Conservation (phyloP, 768 basidiomycete genomes). For the Suillus subaureus region DNA sequence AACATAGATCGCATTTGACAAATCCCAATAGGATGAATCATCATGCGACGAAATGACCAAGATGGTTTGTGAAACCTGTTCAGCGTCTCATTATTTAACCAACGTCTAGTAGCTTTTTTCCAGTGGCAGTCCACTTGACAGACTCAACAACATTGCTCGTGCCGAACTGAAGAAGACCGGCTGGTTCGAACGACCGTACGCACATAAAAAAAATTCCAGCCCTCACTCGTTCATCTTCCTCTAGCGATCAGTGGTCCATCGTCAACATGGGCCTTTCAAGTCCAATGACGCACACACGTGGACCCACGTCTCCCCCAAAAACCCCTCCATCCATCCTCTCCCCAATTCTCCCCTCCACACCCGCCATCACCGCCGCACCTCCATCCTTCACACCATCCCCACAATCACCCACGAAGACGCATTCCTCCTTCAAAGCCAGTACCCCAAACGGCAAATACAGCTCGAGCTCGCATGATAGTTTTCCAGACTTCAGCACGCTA, state of each 20-base stretch:
- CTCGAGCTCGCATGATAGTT: not conserved
- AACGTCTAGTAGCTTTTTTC: slow-evolving; percentile 18
- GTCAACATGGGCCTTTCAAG: slow-evolving; percentile 28
- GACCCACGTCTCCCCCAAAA: slow-evolving; percentile 13
- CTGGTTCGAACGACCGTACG: slow-evolving; percentile 33
- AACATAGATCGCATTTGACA: slow-evolving; percentile 8
- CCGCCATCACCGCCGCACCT: not conserved
- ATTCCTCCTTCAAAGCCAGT: slow-evolving; percentile 3
- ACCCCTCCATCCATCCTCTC: slow-evolving; percentile 2
- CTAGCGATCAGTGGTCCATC: slow-evolving; percentile 31
- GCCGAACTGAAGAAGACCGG: slow-evolving; percentile 32
- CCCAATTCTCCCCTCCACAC: not conserved
- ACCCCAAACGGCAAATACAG: slow-evolving; percentile 7
- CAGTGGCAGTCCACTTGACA: slow-evolving; percentile 30
- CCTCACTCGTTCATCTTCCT: not conserved
- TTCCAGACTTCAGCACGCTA: slow-evolving; percentile 21
- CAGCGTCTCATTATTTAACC: slow-evolving; percentile 12
- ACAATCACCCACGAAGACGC: not conserved
- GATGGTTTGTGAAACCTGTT: slow-evolving; percentile 25
- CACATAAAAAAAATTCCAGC: not conserved
- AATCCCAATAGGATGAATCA: slow-evolving; percentile 17
- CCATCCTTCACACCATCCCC: slow-evolving; percentile 4
- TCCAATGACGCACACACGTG: not conserved
- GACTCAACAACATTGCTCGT: slow-evolving; percentile 30
- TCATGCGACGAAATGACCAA: slow-evolving; percentile 20